Evolutionary conservation across 1,284 basidiomycete genomes (phyloP), one percentile per base, ranked within the genome.

Genomic region (Cryptococcus jaspeensis): DNA sequence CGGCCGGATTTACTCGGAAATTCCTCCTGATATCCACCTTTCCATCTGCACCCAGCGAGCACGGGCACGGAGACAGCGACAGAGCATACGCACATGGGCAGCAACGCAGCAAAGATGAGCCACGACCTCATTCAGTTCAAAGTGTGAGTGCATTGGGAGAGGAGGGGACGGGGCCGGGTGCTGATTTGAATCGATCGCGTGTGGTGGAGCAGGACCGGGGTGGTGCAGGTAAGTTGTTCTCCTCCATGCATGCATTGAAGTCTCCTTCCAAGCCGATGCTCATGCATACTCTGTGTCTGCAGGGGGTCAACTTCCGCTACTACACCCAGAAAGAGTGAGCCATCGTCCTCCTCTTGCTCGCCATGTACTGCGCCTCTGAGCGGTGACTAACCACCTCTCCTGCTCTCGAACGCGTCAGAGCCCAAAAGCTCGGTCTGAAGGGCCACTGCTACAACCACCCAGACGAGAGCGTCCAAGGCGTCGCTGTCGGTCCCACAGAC

Each of bases 361-460:
- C 22, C 23, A 25, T 46, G 25, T 16, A 38, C n/a, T 18, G 20
- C 32, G 11, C 47, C 28, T 36, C 20, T 44, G 36, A 35, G n/a
- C 16, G 43, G 44, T 12, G 28, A 32, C 28, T 32, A 5, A 32
- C 36, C 47, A 25, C 35, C 38, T 46, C n/a, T 42, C 11, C 38
- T 43, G n/a, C 22, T 8, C 37, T 23, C n/a, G n/a, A 40, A 16
- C 23, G n/a, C 45, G 47, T 35, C 23, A 75, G 73, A 59, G 75
- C 71, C 1, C 48, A 56, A 5, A 63, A 61, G 16, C 66, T 75
- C 3, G 70, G 69, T 3, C 51, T 77, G 16, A 60, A 60, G 38
- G 75, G 75, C 28, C 75, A 74, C 70, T 70, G 68, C 38, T 66
- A 67, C 44, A 77, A 77, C 57, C 65, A 71, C 52, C 66, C 71